Conservation (phyloP, 805 yeast species). For the Wickerhamomyces xylosicus region DNA sequence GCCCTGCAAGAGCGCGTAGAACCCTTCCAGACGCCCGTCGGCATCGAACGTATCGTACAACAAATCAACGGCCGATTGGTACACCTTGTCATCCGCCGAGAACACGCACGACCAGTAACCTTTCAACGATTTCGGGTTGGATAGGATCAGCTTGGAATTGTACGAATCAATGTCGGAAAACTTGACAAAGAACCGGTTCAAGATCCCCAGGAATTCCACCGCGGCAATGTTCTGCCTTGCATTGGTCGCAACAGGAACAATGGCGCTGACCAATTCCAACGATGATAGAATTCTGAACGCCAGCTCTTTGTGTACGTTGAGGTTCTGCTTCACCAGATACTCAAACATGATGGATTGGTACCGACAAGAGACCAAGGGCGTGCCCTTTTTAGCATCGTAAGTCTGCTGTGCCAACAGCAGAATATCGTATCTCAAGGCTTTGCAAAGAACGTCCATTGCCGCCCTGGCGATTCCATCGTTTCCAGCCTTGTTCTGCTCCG, state of each 20-base stretch:
- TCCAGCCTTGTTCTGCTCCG: slow-evolving; percentile 14
- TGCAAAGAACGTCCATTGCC: slow-evolving; percentile 27
- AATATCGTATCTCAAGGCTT: slow-evolving; percentile 37
- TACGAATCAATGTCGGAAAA: slow-evolving; percentile 29
- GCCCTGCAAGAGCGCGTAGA: slow-evolving; percentile 39
- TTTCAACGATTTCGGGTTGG: slow-evolving; percentile 32
- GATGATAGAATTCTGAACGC: slow-evolving; percentile 15
- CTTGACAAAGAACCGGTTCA: slow-evolving; percentile 27
- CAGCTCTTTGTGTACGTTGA: slow-evolving; percentile 13
- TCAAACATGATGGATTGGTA: slow-evolving; percentile 21
- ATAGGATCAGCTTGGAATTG: slow-evolving; percentile 28
- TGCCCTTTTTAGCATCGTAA: slow-evolving; percentile 23
- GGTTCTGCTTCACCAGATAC: slow-evolving; percentile 18
- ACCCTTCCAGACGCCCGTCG: slow-evolving; percentile 69
- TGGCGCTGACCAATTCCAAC: slow-evolving; percentile 20
- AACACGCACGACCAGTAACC: slow-evolving; percentile 72
- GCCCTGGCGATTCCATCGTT: slow-evolving; percentile 23
- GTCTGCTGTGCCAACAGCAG: slow-evolving; percentile 30
- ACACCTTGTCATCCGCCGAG: slow-evolving; percentile 45
- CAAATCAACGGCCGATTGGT: slow-evolving; percentile 62
- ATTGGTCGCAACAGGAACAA: slow-evolving; percentile 11
- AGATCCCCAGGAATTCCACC: slow-evolving; percentile 17
- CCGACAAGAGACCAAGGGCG: slow-evolving; percentile 21
- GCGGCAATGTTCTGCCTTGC: slow-evolving; percentile 20
- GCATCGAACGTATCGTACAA: slow-evolving; percentile 72